Percentiles rank a stretch among this genome's conserved stretches.
phyloP scores from a whole-genome alignment of 495 filamentous ascomycete species.

The Xylaria flabelliformis region DNA sequence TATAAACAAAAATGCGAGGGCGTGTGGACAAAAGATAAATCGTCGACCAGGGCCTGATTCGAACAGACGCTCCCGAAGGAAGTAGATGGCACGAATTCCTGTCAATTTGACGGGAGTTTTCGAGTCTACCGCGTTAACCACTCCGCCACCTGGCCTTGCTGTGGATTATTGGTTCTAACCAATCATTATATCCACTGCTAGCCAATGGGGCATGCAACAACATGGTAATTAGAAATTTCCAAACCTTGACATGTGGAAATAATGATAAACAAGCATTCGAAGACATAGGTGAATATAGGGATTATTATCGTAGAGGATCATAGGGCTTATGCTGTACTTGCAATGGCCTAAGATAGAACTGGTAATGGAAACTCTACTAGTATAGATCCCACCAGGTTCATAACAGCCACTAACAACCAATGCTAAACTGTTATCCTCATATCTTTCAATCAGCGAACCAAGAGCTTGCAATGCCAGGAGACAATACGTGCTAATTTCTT shows the following conservation, averaged over 20 bases:
- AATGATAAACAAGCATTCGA: too few species aligned
- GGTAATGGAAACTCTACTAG: neutral
- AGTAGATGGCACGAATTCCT: slow-evolving; percentile 1
- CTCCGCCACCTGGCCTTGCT: slow-evolving; percentile 25
- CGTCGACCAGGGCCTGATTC: slow-evolving; percentile 17
- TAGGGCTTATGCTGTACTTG: neutral
- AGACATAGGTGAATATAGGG: too few species aligned
- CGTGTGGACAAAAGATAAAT: neutral
- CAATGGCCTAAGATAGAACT: too few species aligned
- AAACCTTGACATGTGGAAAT: neutral
- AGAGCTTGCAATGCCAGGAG: slow-evolving; percentile 7
- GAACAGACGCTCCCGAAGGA: slow-evolving; percentile 24
- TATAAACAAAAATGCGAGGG: too few species aligned
- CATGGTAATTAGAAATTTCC: neutral
- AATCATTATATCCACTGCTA: neutral
- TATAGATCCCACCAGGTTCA: neutral
- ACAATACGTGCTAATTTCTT: neutral
- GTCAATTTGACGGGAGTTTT: neutral
- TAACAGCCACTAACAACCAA: neutral
- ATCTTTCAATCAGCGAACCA: neutral
- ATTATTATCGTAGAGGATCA: too few species aligned
- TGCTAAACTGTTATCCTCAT: neutral
- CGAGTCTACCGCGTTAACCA: slow-evolving; percentile 25
- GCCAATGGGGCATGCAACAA: neutral
- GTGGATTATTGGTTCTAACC: neutral